Base-by-base conservation (phyloP, 257 asterid genomes). In the Dorcoceras hygrometricum region DNA sequence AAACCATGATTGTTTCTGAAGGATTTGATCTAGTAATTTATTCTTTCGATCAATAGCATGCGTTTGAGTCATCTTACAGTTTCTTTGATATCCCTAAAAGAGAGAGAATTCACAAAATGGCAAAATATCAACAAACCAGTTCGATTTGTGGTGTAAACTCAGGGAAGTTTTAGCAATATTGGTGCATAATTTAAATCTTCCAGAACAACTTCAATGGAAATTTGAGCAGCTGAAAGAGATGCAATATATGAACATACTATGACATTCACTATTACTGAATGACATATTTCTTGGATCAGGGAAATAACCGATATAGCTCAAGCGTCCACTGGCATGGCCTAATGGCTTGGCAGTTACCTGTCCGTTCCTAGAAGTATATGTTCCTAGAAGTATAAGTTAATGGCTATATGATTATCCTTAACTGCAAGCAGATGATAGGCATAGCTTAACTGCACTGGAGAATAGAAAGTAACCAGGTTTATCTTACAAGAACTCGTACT, bases 241-340 rank as follows among this genome's bases (percentile, higher is more conserved):
- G 46, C 16, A 36, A 39, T 12, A 11, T 39, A 39, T 39, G 50
- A 39, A 39, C 11, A 39, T 39, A 39, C 11, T n/a, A 3, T 39
- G n/a, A 11, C n/a, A 39, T 39, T 39, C 50, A 39, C n/a, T 12
- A 39, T 29, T 5, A 39, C 50, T 12, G 50, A 12, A 12, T 39
- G 50, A 39, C n/a, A 39, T 39, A 12, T 39, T 39, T 34, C 32
- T 4, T 27, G 69, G 57, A 67, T 68, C 59, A 36, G 23, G 32
- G 70, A 22, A 28, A 64, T 63, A 32, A 57, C 63, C 9, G 46
- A 74, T 68, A 63, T 23, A 48, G 48, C 46, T 62, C 56, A 56
- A 36, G 73, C 70, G 57, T 11, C 50, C 27, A 46, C 64, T 23
- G 53, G 68, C 14, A 34, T 10, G 46, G 4, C 16, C 8, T 9